A percentile compares a stretch with the other conserved stretches of the same genome.
Evolutionary conservation across 306 rosid genomes (phyloP).

Genomic region (Trifolium dubium): DNA sequence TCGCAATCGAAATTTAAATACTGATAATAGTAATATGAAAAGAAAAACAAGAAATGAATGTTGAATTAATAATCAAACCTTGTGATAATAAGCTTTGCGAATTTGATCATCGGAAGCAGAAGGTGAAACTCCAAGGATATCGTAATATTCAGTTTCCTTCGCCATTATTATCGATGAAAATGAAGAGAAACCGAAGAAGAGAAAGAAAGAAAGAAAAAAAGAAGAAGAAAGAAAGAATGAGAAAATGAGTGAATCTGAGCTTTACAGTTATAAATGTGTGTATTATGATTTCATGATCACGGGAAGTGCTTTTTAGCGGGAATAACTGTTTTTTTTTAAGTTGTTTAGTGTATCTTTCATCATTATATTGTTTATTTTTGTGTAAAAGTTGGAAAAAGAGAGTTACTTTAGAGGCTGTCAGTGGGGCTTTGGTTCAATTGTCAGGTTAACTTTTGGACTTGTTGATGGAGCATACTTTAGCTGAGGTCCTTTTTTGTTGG

Average conservation of each 20-base stretch:
- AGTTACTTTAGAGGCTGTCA: slow-evolving; percentile 29
- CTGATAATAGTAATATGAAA: not conserved
- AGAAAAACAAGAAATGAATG: not conserved
- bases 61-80: slow-evolving; percentile 44
- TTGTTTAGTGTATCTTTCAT: slow-evolving; percentile 28
- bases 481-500: not conserved
- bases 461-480: not conserved
- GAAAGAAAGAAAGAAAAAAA: not conserved
- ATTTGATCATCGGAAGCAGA: slow-evolving; percentile 79
- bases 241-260: slow-evolving; percentile 38
- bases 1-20: not conserved
- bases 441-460: not conserved
- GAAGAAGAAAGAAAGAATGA: not conserved
- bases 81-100: slow-evolving; percentile 90
- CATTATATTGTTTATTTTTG: slow-evolving; percentile 11
- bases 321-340: slow-evolving; percentile 57
- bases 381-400: not conserved
- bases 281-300: slow-evolving; percentile 50
- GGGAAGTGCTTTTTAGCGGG: slow-evolving; percentile 71
- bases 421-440: slow-evolving; percentile 32
- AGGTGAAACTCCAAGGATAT: slow-evolving; percentile 68
- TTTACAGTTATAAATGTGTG: slow-evolving; percentile 62
- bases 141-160: slow-evolving; percentile 85
- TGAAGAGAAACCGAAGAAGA: not conserved
- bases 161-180: slow-evolving; percentile 44